Base-by-base conservation (phyloP, 352 stramenopile genomes). In the Phytophthora rubi region DNA sequence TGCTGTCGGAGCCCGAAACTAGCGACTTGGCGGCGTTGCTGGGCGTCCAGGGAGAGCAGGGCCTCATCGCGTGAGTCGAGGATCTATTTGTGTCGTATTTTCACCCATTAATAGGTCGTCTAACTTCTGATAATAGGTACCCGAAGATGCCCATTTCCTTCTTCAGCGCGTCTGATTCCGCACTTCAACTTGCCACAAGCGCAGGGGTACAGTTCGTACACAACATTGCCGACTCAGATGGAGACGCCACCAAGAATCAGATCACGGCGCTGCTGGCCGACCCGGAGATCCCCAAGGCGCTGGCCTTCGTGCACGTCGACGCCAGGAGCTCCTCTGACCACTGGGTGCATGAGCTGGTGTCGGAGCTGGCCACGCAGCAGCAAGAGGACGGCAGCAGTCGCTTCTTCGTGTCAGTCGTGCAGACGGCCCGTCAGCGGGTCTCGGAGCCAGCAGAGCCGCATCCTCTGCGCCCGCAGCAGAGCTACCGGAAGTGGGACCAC, bases 381-480 rank as follows among this genome's bases (percentile, higher is more conserved):
- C 66, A 77, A 49, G 48, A 71, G 18, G 59, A 79, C 61, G 45
- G 59, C 33, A 62, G 62, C 73, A 66, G 70, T 69, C 65, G 76
- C 61, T 69, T 81, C 33, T 79, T 92, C 28, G 76, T 89, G 15
- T 75, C 83, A 0, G 62, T 91, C 7, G 65, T 91, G 4, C 82
- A 81, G n/a, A 73, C 63, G 8, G 59, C 62, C 18, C 48, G 23
- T 0, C 53, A 55, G 33, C 39, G 60, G 45, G 28, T 62, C 2
- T 32, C 12, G 3, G 53, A 76, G 18, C 59, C 54, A 0, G 58
- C 44, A 18, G 45, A 28, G 39, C 65, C 70, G 10, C 82, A 91
- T 52, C 76, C 77, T 21, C 76, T 93, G 16, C 83, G 80, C 16
- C 87, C 87, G 1, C 79, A 78, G 28, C 87, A 95, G 63, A 93